Evolutionary conservation across 1,284 basidiomycete genomes (phyloP).

Genomic region (Cryptococcus sp.): DNA sequence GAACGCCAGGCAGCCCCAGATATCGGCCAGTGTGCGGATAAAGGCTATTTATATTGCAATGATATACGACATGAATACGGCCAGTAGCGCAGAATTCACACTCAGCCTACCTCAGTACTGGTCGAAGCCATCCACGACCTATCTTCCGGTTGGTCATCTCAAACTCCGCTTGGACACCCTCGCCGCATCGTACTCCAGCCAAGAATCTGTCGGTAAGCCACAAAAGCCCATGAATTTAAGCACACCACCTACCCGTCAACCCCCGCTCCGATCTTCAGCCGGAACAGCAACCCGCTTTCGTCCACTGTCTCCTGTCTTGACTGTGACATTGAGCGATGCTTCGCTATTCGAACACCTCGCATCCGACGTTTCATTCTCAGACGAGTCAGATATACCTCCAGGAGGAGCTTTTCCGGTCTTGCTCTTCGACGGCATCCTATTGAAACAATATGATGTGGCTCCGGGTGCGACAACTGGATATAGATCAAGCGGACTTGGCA

Average conservation of each 20-base stretch:
- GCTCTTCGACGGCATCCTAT: conserved; percentile 47
- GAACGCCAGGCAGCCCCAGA: conserved; percentile 16
- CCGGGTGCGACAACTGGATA: conserved; percentile 13
- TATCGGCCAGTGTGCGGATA: conserved; percentile 27
- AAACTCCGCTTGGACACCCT: conserved; percentile 41
- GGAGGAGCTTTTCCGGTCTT: conserved; percentile 48
- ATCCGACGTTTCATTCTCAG: conserved; percentile 13
- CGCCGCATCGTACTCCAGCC: conserved; percentile 20
- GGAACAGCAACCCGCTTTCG: conserved; percentile 1
- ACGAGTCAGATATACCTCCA: conserved; percentile 32
- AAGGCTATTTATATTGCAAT: conserved; percentile 32
- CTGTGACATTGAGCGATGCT: conserved; percentile 26
- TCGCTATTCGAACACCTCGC: conserved; percentile 46
- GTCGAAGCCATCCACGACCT: conserved; percentile 31
- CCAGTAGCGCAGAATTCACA: conserved; percentile 1
- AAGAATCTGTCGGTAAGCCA: conserved; percentile 4
- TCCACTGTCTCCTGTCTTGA: conserved; percentile 19
- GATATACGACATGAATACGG: conserved; percentile 34
- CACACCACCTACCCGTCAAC: neutral
- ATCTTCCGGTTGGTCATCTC: conserved; percentile 43
- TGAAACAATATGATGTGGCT: conserved; percentile 42
- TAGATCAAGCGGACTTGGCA: neutral
- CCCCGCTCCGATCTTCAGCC: conserved; percentile 7
- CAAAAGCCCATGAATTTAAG: neutral
- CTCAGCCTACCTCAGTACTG: conserved; percentile 30